A percentile compares a stretch with the other conserved stretches of the same genome.
phyloP scores from a whole-genome alignment of 495 filamentous ascomycete genomes.

The Penicillium odoratum region DNA sequence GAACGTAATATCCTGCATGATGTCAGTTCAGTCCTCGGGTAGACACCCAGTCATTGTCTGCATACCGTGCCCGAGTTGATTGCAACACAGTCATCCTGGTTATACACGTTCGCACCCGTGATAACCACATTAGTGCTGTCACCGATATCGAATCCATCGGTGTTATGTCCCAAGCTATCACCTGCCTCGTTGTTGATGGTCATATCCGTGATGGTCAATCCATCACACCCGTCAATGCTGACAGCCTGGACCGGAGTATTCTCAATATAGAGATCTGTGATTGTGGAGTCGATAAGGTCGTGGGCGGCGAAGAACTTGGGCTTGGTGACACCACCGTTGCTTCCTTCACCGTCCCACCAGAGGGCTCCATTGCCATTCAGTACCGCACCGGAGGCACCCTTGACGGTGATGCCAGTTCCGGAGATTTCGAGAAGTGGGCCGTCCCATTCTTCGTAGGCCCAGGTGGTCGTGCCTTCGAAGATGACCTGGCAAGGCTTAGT shows the following conservation, averaged over 20 bases:
- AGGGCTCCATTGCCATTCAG: slow-evolving; percentile 44
- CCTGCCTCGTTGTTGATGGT: slow-evolving; percentile 65
- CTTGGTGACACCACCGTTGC: slow-evolving; percentile 57
- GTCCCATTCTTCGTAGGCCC: slow-evolving; percentile 54
- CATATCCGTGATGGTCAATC: slow-evolving; percentile 52
- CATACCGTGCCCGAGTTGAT: slow-evolving; percentile 48
- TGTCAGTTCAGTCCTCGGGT: neutral
- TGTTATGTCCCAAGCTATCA: slow-evolving; percentile 57
- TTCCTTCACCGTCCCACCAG: slow-evolving; percentile 56
- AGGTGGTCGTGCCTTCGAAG: slow-evolving; percentile 53
- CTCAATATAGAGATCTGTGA: slow-evolving; percentile 46
- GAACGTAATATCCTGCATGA: slow-evolving; percentile 45
- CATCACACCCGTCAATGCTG: slow-evolving; percentile 49
- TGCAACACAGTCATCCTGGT: slow-evolving; percentile 68
- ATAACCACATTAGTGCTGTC: slow-evolving; percentile 52
- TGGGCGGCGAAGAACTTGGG: slow-evolving; percentile 60
- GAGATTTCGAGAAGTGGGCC: slow-evolving; percentile 51
- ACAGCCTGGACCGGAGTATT: slow-evolving; percentile 67
- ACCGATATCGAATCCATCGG: slow-evolving; percentile 67
- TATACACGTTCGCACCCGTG: slow-evolving; percentile 54
- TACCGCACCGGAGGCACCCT: slow-evolving; percentile 38
- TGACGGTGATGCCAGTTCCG: slow-evolving; percentile 48
- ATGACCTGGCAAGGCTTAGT: slow-evolving; percentile 35
- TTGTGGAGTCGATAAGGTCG: slow-evolving; percentile 38
- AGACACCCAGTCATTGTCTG: neutral